Conservation (phyloP, 208 protist species). For the Lotmaria passim region DNA sequence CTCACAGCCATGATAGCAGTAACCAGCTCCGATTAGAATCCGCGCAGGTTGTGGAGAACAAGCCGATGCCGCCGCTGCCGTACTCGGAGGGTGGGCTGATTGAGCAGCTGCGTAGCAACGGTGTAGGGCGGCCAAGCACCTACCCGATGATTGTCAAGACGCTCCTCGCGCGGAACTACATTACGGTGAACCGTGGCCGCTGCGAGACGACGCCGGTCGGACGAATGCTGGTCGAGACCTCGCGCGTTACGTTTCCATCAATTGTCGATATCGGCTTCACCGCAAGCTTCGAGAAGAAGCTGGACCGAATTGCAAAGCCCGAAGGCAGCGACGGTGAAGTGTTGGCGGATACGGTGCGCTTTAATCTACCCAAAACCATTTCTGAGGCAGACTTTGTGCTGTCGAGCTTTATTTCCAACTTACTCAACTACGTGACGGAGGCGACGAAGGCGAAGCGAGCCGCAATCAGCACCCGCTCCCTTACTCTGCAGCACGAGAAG, state of each 20-base stretch:
- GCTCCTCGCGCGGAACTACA: constrained; percentile 84
- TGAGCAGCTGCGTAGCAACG: constrained; percentile 87
- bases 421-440: constrained; percentile 90
- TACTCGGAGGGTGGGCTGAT: constrained; percentile 88
- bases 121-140: constrained; percentile 89
- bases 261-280: constrained; percentile 93
- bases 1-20: constrained; percentile 2
- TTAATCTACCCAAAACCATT: constrained; percentile 19
- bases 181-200: constrained; percentile 77
- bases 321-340: not conserved
- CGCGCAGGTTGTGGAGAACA: constrained; percentile 61
- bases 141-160: constrained; percentile 92
- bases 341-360: not conserved
- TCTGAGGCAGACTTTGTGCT: constrained; percentile 85
- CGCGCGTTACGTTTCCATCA: constrained; percentile 82
- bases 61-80: constrained; percentile 62
- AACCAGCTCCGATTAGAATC: constrained; percentile 38
- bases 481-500: constrained; percentile 58
- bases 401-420: constrained; percentile 80
- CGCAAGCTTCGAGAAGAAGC: constrained; percentile 85
- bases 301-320: constrained; percentile 89
- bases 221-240: constrained; percentile 70
- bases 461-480: constrained; percentile 68
- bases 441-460: constrained; percentile 73
- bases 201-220: constrained; percentile 86